Percentiles rank a stretch among this genome's conserved stretches.
Evolutionary conservation across 2,329 filamentous ascomycete species (phyloP).

Genomic region (Claviceps cyperi): DNA sequence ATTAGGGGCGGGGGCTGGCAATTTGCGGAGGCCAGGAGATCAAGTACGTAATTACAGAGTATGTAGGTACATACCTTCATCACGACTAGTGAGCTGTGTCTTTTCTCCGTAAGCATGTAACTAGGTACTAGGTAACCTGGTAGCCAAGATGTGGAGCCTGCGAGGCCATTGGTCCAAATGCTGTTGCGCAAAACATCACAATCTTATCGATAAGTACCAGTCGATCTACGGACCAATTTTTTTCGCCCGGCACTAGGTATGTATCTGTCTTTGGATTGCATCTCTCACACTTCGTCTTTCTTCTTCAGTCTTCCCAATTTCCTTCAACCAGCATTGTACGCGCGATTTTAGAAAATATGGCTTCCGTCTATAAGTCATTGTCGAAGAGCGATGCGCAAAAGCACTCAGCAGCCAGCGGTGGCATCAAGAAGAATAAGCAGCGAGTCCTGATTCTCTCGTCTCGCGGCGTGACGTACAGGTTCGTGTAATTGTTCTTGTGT

Average conservation of each 20-base stretch:
- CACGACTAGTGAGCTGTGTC: too few species aligned
- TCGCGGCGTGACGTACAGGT: slow-evolving; percentile 81
- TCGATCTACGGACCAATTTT: neutral
- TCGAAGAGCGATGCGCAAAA: slow-evolving; percentile 43
- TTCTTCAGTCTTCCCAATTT: neutral
- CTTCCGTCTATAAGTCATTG: slow-evolving; percentile 60
- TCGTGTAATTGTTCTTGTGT: slow-evolving; percentile 13
- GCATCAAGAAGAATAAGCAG: slow-evolving; percentile 49
- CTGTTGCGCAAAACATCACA: neutral
- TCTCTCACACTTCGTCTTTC: neutral
- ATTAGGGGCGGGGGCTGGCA: too few species aligned
- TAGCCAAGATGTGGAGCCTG: neutral
- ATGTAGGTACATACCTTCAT: too few species aligned
- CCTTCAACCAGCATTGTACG: neutral
- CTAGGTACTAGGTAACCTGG: too few species aligned
- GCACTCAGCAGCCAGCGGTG: slow-evolving; percentile 32
- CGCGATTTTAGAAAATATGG: slow-evolving; percentile 28
- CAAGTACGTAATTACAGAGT: too few species aligned
- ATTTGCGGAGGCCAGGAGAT: too few species aligned
- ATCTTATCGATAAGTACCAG: slow-evolving; percentile 3
- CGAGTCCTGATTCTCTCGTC: slow-evolving; percentile 84
- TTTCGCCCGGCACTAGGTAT: neutral
- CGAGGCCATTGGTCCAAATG: neutral
- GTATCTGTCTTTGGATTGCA: neutral
- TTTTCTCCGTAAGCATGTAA: too few species aligned